Percentiles rank a stretch among this genome's conserved stretches.
These are phyloP conservation scores for Entomortierella chlamydospora DNA, from an alignment of 192 early-diverging fungal genomes.

Conservation along the genomic window DNA sequence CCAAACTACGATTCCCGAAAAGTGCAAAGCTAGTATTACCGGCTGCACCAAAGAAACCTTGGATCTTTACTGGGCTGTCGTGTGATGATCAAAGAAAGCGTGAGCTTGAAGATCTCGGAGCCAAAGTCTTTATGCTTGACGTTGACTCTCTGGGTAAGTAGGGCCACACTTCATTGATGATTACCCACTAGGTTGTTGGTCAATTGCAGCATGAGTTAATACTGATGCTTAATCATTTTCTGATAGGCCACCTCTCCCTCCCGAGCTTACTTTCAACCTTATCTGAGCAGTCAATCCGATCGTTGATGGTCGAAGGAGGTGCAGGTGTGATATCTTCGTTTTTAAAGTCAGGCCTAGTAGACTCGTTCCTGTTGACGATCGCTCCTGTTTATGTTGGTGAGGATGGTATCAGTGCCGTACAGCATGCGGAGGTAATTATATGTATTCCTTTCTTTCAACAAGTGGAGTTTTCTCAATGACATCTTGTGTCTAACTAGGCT, in stretches of 20 bases:
- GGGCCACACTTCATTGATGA: no score
- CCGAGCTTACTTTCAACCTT: constrained; percentile 25
- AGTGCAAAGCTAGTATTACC: constrained; percentile 64
- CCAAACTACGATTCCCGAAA: constrained; percentile 71
- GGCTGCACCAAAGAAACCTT: constrained; percentile 59
- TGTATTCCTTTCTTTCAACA: background rate
- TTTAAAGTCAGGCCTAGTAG: constrained; percentile 56
- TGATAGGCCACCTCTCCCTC: constrained; percentile 40
- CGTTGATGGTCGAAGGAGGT: constrained; percentile 93
- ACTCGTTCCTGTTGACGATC: constrained; percentile 75
- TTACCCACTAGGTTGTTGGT: no score
- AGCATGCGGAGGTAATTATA: constrained; percentile 50
- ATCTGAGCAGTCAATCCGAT: constrained; percentile 44
- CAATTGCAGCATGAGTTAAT: no score
- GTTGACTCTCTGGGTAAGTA: constrained; percentile 45
- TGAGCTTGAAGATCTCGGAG: constrained; percentile 70
- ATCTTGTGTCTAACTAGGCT: no score
- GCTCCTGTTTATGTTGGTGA: constrained; percentile 77
- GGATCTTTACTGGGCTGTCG: constrained; percentile 62
- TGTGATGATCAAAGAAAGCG: constrained; percentile 32
- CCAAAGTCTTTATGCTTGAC: constrained; percentile 60
- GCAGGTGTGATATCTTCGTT: constrained; percentile 78
- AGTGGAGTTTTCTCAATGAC: no score
- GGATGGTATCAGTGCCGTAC: constrained; percentile 63
- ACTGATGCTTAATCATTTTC: background rate